Base-by-base conservation (phyloP, 768 basidiomycete genomes). In the Boletus sp. region DNA sequence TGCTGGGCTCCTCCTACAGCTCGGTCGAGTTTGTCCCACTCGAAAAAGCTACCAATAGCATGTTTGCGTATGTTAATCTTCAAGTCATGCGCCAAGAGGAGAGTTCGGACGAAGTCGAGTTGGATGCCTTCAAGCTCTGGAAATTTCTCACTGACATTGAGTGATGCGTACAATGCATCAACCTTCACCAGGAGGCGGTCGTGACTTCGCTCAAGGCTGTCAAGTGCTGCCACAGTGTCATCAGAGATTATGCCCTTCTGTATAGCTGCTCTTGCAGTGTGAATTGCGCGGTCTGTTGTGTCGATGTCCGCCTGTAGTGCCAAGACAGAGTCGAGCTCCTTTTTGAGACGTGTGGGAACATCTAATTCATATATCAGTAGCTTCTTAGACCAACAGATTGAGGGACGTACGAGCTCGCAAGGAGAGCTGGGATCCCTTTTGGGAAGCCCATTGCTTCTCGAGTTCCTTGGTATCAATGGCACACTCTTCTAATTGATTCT, bases 381-480 rank as follows among this genome's bases (percentile, higher is more conserved):
- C 36, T 37, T 37, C 36, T 37, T 37, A 37, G 15, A 11, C 15
- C 12, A 37, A 37, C 12, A 11, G 36, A 37, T 37, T 37, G 36
- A n/a, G 12, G 36, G 40, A 72, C 76, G 48, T 65, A 77, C 67
- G 61, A 2, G 66, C 46, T 1, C 58, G 55, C 7, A 71, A 10
- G 0, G 72, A 73, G 2, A 69, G 57, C 56, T 78, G 75, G 0
- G 68, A 63, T 7, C 45, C 55, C 48, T 63, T 61, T 55, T 79
- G 78, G 1, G 58, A 45, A 9, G 37, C 63, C 78, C 77, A 78
- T 49, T 77, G 64, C 5, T 52, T 14, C 0, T 65, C 54, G 0
- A 78, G 61, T 2, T 72, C 64, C 2, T 37, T n/a, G 0, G 55
- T 28, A 0, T 58, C 2, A 7, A 72, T 39, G 0, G 60, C 64